phyloP scores from a whole-genome alignment of 192 early-diverging fungal species.

The Haplosporangium gracile region DNA sequence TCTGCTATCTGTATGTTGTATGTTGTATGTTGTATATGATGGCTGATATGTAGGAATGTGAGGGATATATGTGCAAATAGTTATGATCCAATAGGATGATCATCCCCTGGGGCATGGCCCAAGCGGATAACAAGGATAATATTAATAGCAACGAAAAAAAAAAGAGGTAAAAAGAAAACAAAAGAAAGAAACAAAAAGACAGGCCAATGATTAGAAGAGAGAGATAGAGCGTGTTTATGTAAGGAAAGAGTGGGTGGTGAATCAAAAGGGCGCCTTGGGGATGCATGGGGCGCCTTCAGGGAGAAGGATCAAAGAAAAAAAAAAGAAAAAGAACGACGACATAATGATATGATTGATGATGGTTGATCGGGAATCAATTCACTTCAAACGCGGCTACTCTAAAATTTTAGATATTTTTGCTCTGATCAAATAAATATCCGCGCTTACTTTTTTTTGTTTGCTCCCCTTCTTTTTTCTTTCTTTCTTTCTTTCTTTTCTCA shows the following conservation, averaged over 20 bases:
- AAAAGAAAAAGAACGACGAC: not conserved
- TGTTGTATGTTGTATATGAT: not conserved
- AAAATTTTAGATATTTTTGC: not conserved
- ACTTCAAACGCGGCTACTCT: not conserved
- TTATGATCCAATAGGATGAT: not conserved
- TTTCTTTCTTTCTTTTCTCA: not conserved
- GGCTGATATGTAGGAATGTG: not conserved
- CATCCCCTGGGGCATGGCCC: not conserved
- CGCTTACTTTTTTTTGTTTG: not conserved
- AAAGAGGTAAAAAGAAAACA: not conserved
- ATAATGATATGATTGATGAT: conserved; percentile 2
- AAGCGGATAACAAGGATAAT: not conserved
- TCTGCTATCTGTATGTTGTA: not conserved
- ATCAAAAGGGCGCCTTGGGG: conserved; percentile 1
- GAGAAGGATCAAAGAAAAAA: not conserved
- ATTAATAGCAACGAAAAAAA: not conserved
- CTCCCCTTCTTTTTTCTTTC: not conserved
- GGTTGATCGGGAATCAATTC: not conserved
- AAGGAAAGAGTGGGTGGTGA: not conserved
- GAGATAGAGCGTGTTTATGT: not conserved
- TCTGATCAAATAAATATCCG: not conserved
- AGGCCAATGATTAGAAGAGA: not conserved
- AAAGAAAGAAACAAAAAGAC: not conserved
- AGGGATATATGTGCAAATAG: not conserved
- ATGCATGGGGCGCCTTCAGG: not conserved